Evolutionary conservation across 2,329 filamentous ascomycete genomes (phyloP), one percentile per base, ranked within the genome.

Genomic region (Lasiodiplodia sp.): DNA sequence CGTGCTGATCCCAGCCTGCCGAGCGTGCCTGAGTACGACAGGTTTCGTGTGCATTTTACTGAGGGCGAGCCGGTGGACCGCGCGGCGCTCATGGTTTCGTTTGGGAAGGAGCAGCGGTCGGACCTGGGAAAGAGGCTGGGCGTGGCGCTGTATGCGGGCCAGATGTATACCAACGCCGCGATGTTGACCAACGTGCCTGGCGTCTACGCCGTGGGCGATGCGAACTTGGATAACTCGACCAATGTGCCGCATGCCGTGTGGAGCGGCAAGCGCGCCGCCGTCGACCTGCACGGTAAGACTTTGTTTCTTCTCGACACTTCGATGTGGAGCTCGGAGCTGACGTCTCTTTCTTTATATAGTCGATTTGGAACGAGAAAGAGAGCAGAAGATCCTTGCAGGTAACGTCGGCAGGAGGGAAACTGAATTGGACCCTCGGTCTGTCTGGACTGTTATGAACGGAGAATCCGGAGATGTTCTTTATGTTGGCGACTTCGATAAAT

Each of bases 141-240:
- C 60, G 60, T 64, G n/a, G 18, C 47, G 5, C 28, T 64, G 25
- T 52, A 52, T 31, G 47, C n/a, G 11, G 60, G 21, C 25, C n/a
- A 31, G 12, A 47, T 64, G 44, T 64, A 52, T 34, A 47, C 60
- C 8, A 52, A 64, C 31, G 51, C 37, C 12, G 18, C 47, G 31
- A 2, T 64, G 60, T n/a, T 64, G 28, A 64, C 60, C n/a, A 64
- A 64, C 31, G 60, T 64, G 44, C 44, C 60, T 8, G 60, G 60
- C 31, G 60, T 64, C n/a, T 64, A 51, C 16, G 60, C 60, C 10
- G 60, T 64, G n/a, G 60, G 60, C 2, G 60, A 64, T 12, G 60
- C 60, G 16, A 64, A 64, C n/a, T 38, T 47, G 6, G 60, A 64
- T 28, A 64, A 64, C 60, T 64, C 60, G 47, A 64, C 60, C 28